These are phyloP conservation scores for Tolypocladium album DNA, from an alignment of 2,329 filamentous ascomycete species.

Conservation along the genomic window DNA sequence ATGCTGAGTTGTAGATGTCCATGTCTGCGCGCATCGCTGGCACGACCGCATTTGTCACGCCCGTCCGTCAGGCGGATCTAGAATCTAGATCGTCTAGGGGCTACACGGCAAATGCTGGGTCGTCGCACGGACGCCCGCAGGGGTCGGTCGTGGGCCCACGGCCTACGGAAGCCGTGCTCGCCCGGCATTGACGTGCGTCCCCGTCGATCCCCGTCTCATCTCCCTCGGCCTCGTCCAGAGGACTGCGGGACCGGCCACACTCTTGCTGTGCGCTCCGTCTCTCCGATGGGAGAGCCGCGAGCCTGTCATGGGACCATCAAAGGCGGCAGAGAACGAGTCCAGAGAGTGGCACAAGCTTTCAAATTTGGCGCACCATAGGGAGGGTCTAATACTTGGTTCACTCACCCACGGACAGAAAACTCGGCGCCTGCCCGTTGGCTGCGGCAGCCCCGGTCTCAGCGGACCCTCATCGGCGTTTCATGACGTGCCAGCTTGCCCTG, in stretches of 20 bases:
- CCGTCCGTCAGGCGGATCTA: neutral
- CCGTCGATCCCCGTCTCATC: neutral
- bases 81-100: neutral
- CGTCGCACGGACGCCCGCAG: neutral
- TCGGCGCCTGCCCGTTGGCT: neutral
- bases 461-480: conserved; percentile 1
- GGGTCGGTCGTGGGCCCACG: neutral
- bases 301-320: neutral
- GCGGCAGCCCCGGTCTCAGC: neutral
- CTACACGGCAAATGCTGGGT: no score
- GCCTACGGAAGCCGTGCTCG: neutral
- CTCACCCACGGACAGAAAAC: neutral
- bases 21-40: no score
- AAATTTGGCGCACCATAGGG: neutral
- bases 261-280: neutral
- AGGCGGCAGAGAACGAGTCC: neutral
- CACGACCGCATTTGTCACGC: no score
- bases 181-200: neutral
- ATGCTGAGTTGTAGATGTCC: neutral
- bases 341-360: neutral
- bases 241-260: neutral
- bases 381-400: neutral
- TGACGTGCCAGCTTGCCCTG: neutral
- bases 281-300: neutral
- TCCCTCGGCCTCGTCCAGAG: neutral